These are phyloP conservation scores for Eucalyptus cloeziana DNA, from an alignment of 345 rosid species.

Conservation along the genomic window DNA sequence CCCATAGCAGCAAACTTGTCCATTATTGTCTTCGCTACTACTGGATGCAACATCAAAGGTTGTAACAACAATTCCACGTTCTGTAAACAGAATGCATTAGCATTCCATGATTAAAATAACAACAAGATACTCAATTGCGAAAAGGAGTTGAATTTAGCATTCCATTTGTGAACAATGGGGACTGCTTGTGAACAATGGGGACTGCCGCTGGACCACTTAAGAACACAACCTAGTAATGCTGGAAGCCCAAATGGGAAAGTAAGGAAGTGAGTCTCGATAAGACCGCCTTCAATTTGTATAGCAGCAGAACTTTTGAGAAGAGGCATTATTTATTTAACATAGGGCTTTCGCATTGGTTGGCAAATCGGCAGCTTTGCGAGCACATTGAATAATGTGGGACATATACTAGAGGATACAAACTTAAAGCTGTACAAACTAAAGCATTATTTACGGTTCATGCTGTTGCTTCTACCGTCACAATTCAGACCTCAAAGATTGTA, in stretches of 20 bases:
- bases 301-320: background rate
- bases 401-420: background rate
- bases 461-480: background rate
- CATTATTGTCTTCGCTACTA: conserved; percentile 37
- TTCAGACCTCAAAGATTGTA: background rate
- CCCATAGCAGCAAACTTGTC: conserved; percentile 87
- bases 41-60: conserved; percentile 51
- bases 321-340: background rate
- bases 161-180: background rate
- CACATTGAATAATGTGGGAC: background rate
- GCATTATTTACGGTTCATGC: background rate
- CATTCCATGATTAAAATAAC: background rate
- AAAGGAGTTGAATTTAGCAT: background rate
- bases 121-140: background rate
- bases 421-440: background rate
- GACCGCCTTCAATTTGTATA: background rate
- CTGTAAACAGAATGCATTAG: conserved; percentile 14
- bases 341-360: background rate
- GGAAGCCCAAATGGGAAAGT: background rate
- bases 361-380: background rate
- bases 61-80: conserved; percentile 39
- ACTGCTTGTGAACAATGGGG: background rate
- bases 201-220: background rate
- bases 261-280: background rate
- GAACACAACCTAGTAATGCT: background rate